Evolutionary conservation across 2,329 filamentous ascomycete species (phyloP), one percentile per base, ranked within the genome.

Genomic region (Alternaria incomplexa): DNA sequence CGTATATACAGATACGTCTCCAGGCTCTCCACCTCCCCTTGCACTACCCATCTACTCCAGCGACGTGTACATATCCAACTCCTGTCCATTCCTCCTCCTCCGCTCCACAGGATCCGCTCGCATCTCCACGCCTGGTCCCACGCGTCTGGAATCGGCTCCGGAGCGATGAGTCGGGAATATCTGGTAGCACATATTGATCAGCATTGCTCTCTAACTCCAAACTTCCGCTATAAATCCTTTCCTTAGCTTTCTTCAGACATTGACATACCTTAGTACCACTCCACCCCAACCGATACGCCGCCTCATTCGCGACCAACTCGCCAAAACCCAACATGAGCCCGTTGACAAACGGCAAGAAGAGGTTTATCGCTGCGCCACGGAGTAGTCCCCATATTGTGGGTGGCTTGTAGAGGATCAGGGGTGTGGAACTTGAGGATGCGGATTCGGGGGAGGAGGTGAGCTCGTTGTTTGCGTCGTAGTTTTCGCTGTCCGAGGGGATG

Each of bases 281-380:
- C 96, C 96, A 99, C 64, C 96, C 96, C 72, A 98, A 83, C 74
- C 95, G 86, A 77, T 95, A 99, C 2, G 96, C 96, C 54, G 93
- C 91, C 83, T 99, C 96, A 77, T 99, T 96, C 58, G 96, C 96
- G 80, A 99, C 95, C 55, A 99, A 83, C 83, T 99, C 96, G 71
- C 96, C 96, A 76, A 99, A 97, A 3, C 96, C 96, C 75, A 99
- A 83, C 96, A 99, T 99, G 85, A 99, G 88, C 50, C 96, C 96
- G 82, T 99, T 99, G 76, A 99, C 89, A 75, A 99, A 99, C 0
- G 96, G 96, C 20, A 99, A 83, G 1, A 99, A 75, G n/a, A 99
- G 84, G 79, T 99, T 99, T 82, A 99, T 99, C 6, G 94, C 93
- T 15, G 93, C 93, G 40, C 96, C 93, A 58, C 95, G 89, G 58